These are phyloP conservation scores for Colletotrichum melonis DNA, from an alignment of 2,329 filamentous ascomycete species.

Conservation along the genomic window DNA sequence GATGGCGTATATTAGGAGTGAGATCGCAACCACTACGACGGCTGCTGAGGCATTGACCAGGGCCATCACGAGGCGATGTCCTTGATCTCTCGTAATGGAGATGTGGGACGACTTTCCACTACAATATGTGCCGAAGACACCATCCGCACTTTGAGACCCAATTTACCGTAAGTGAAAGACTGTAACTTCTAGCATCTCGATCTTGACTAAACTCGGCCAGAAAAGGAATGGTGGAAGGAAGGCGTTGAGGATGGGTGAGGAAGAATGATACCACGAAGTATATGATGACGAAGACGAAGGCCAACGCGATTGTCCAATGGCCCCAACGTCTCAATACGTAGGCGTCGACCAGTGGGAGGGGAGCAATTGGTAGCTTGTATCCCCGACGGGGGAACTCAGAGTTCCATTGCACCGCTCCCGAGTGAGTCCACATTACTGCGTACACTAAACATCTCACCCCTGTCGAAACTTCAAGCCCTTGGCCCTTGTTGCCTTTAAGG, in stretches of 20 bases:
- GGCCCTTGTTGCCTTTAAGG: background rate
- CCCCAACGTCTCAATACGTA: background rate
- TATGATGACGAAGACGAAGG: background rate
- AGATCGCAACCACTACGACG: constrained; percentile 10
- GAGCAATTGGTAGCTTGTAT: background rate
- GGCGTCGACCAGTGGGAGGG: background rate
- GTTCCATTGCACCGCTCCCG: background rate
- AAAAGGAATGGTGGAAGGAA: background rate
- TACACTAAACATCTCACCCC: background rate
- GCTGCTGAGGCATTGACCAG: background rate
- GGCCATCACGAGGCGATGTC: background rate
- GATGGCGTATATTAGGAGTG: constrained; percentile 22
- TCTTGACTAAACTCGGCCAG: background rate
- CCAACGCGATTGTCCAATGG: background rate
- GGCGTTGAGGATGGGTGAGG: background rate
- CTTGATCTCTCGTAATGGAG: background rate
- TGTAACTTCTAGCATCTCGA: background rate
- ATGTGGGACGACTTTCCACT: background rate
- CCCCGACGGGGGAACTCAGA: background rate
- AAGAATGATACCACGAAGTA: background rate
- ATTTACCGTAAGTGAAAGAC: too few species aligned
- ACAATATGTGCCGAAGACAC: background rate
- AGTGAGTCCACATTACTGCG: background rate
- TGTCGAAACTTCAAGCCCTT: background rate
- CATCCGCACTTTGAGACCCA: background rate